phyloP scores from a whole-genome alignment of 495 filamentous ascomycete species.

The Echria macrotheca region DNA sequence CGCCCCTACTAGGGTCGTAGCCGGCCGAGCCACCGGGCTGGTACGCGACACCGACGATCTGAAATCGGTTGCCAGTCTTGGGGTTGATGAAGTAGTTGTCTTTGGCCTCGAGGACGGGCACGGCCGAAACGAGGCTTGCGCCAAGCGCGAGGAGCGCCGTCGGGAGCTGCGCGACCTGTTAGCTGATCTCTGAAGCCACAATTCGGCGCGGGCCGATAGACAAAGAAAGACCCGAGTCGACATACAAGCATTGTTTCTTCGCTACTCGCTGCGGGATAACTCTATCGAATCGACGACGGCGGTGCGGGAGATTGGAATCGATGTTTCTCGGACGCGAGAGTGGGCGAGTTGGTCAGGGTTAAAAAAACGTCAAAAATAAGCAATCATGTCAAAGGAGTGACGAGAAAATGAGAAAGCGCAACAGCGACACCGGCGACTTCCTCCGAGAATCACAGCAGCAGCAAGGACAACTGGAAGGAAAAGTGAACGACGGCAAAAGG shows the following conservation, averaged over 20 bases:
- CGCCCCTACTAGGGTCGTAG: conserved; percentile 54
- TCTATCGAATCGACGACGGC: background rate
- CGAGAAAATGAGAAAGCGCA: too few relatives aligned
- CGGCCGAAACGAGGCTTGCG: conserved; percentile 56
- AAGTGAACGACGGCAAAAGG: too few relatives aligned
- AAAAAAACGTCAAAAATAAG: conserved; percentile 1
- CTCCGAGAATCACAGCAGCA: too few relatives aligned
- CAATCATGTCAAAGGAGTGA: conserved; percentile 22
- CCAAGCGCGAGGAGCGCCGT: conserved; percentile 40
- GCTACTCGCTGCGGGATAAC: background rate
- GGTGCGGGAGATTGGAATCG: background rate
- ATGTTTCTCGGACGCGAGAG: background rate
- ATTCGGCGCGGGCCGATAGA: background rate
- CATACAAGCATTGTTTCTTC: conserved; percentile 13
- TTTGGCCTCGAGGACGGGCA: conserved; percentile 65
- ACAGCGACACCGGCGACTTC: too few relatives aligned
- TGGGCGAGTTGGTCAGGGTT: background rate
- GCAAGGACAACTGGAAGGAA: too few relatives aligned
- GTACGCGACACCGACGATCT: conserved; percentile 89
- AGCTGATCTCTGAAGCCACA: too few relatives aligned
- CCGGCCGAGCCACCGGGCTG: conserved; percentile 86
- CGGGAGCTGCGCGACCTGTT: conserved; percentile 26
- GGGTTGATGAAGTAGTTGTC: conserved; percentile 81
- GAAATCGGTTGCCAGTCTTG: conserved; percentile 70
- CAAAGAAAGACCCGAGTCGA: background rate